Base-by-base conservation (phyloP, 495 filamentous ascomycete genomes). In the Pseudoneurospora amorphoporcata region DNA sequence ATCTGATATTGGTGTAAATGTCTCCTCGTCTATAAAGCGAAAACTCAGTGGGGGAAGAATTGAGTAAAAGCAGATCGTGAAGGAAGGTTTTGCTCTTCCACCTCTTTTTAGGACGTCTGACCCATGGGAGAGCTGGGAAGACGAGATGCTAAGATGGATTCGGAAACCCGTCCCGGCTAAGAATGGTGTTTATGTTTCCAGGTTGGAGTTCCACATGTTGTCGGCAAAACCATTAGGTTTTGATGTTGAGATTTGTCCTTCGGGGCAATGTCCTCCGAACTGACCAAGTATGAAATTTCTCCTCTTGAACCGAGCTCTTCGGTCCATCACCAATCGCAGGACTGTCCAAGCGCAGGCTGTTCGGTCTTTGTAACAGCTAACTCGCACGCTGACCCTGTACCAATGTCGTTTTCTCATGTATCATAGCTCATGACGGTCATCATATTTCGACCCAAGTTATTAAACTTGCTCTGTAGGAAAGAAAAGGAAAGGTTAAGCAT, bases 131-230 rank as follows among this genome's bases (percentile, higher is more conserved):
- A 85, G 81, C 72, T 76, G 81, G 84, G 80, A 82, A 77, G 83
- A 87, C 84, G 88, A 90, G 91, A 93, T 93, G 91, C 91, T 90
- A 88, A 83, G 81, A 87, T 88, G 86, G 86, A 69, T 65, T 40
- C 23, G 29, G 35, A 68, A 69, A 41, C 35, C 35, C 23, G 29
- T 39, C 68, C 29, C 37, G 73, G 29, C 72, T 40, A 70, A 58
- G 41, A n/a, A 32, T 23, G 70, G 17, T 61, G 53, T 61, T 61
- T 61, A 2, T 61, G 47, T 61, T 14, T 53, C 45, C 45, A 23
- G 19, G 4, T 53, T 35, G 53, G 12, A 16, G 23, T 61, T 16
- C 8, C 29, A 17, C 6, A 7, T 16, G 12, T 35, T 35, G 12
- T 8, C 32, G 53, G 29, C 6, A 12, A 61, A 17, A 43, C 41